Evolutionary conservation across 1,139 yeast species (phyloP).

Genomic region (Pneumocystis wakefieldiae): DNA sequence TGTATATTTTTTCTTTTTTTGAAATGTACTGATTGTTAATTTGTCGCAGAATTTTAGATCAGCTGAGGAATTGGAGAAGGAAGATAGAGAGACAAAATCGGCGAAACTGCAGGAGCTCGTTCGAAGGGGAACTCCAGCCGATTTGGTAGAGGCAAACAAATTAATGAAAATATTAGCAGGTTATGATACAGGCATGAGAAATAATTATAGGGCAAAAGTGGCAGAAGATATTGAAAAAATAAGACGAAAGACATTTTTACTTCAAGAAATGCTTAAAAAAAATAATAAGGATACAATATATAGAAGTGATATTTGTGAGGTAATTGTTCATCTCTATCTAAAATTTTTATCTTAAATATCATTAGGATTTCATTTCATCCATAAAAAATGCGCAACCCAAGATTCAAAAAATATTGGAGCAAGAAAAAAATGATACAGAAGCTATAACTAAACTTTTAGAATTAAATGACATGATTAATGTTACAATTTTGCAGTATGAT

Average conservation of each 20-base stretch:
- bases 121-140: conserved; percentile 91
- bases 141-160: conserved; percentile 87
- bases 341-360: neutral
- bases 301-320: conserved; percentile 38
- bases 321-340: neutral
- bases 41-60: conserved; percentile 41
- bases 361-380: conserved; percentile 55
- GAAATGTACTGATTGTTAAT: neutral
- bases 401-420: conserved; percentile 59
- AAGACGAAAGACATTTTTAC: conserved; percentile 74
- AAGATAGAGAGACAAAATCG: conserved; percentile 80
- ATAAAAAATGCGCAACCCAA: conserved; percentile 79
- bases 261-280: conserved; percentile 72
- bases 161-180: conserved; percentile 98
- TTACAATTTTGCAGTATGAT: conserved; percentile 51
- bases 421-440: conserved; percentile 37
- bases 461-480: conserved; percentile 64
- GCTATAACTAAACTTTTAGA: conserved; percentile 51
- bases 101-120: conserved; percentile 92
- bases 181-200: conserved; percentile 43
- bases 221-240: conserved; percentile 74
- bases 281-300: conserved; percentile 37
- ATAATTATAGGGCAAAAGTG: conserved; percentile 70
- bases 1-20: conserved; percentile 23
- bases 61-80: conserved; percentile 78